Conservation (phyloP, 2,329 filamentous ascomycete genomes). For the Coniochaeta pulveracea region DNA sequence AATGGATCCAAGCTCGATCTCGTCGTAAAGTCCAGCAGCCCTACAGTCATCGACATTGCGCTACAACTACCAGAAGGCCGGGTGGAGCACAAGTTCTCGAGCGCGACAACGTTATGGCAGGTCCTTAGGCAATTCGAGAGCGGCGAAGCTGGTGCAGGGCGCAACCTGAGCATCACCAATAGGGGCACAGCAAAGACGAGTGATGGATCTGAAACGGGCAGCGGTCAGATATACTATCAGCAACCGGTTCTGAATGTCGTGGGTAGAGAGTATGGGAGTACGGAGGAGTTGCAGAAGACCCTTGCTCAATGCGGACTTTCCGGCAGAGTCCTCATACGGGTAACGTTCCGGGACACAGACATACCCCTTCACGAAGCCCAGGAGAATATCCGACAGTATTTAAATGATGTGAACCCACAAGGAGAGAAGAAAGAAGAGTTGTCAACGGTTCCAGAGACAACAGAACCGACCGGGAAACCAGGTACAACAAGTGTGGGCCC, state of each 20-base stretch:
- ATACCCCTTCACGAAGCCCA: slow-evolving; percentile 78
- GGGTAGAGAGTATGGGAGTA: slow-evolving; percentile 64
- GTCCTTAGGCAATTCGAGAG: slow-evolving; percentile 83
- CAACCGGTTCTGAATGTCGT: slow-evolving; percentile 76
- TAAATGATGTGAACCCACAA: slow-evolving; percentile 37
- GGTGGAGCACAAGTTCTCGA: slow-evolving; percentile 78
- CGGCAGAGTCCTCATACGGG: slow-evolving; percentile 66
- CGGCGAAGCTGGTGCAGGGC: slow-evolving; percentile 22
- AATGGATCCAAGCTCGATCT: slow-evolving; percentile 89
- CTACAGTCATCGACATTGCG: slow-evolving; percentile 79
- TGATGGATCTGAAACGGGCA: slow-evolving; percentile 38
- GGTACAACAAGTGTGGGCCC: no score
- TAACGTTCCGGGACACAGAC: slow-evolving; percentile 67
- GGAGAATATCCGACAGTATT: slow-evolving; percentile 66
- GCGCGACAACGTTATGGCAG: slow-evolving; percentile 80
- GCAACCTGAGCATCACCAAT: slow-evolving; percentile 66
- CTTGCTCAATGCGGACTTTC: slow-evolving; percentile 75
- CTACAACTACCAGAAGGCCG: slow-evolving; percentile 39
- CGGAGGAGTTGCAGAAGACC: slow-evolving; percentile 80
- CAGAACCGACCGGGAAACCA: no score
- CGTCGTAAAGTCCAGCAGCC: slow-evolving; percentile 74
- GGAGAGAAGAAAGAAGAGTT: slow-evolving; percentile 6
- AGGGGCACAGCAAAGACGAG: slow-evolving; percentile 58
- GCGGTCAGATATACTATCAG: slow-evolving; percentile 79
- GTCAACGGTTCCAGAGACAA: no score